A percentile compares a stretch with the other conserved stretches of the same genome.
Evolutionary conservation across 345 rosid genomes (phyloP).

Genomic region (Dovyalis caffra): DNA sequence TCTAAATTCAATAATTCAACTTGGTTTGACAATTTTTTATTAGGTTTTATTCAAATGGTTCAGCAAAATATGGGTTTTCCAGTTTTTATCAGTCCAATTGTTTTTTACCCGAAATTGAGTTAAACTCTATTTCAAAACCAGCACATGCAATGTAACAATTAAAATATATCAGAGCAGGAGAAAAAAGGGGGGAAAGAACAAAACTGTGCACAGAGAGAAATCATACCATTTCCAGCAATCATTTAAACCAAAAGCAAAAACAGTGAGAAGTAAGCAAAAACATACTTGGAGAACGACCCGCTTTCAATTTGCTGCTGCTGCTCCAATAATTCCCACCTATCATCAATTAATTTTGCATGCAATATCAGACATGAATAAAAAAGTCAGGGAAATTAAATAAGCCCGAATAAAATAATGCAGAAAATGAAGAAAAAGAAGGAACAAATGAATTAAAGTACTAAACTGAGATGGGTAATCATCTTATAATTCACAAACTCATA

Average conservation of each 20-base stretch:
- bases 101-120: too few species aligned
- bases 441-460: not conserved
- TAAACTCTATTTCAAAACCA: too few species aligned
- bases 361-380: not conserved
- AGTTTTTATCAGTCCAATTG: too few species aligned
- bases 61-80: too few species aligned
- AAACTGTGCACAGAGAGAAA: not conserved
- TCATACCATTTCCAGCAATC: not conserved
- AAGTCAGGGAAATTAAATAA: not conserved
- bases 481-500: too few species aligned
- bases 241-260: not conserved
- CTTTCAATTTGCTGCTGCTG: slow-evolving; percentile 27
- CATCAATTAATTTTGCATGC: not conserved
- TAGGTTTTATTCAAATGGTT: too few species aligned
- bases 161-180: not conserved
- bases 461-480: not conserved
- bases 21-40: too few species aligned
- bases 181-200: not conserved
- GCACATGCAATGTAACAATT: too few species aligned
- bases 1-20: too few species aligned
- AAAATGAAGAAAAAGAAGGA: not conserved
- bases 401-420: not conserved
- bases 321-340: slow-evolving; percentile 36
- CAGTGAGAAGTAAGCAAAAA: not conserved
- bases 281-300: slow-evolving; percentile 25